Evolutionary conservation across 768 basidiomycete species (phyloP).

Genomic region (Russula brevipes): DNA sequence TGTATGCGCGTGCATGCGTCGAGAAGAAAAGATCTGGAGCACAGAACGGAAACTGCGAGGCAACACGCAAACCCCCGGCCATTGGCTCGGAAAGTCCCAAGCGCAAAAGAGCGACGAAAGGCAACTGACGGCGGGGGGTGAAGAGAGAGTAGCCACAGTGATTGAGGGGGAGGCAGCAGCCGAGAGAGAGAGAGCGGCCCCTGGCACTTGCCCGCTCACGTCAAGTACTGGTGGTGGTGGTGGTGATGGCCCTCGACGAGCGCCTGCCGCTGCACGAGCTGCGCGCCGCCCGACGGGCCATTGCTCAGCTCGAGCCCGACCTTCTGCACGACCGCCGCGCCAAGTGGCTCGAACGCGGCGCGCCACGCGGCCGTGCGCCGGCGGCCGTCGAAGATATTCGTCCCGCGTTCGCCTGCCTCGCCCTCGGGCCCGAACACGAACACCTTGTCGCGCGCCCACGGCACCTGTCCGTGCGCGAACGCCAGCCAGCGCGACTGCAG

Average conservation of each 20-base stretch:
- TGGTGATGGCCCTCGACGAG: background rate
- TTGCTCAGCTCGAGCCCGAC: constrained; percentile 68
- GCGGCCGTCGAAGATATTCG: constrained; percentile 59
- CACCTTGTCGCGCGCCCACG: constrained; percentile 65
- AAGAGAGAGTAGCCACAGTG: too few species aligned
- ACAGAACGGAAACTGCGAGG: too few species aligned
- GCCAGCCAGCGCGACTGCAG: constrained; percentile 72
- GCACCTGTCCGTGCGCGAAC: constrained; percentile 68
- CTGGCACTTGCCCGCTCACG: background rate
- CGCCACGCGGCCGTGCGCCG: constrained; percentile 57
- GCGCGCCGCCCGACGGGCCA: constrained; percentile 44
- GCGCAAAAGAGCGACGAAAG: too few species aligned
- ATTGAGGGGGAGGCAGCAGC: too few species aligned
- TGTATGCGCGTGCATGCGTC: too few species aligned
- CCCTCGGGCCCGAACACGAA: constrained; percentile 82
- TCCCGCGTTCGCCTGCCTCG: constrained; percentile 68
- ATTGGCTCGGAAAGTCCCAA: too few species aligned
- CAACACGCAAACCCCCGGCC: too few species aligned
- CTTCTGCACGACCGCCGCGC: constrained; percentile 63
- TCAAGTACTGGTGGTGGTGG: background rate
- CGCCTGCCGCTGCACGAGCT: constrained; percentile 2
- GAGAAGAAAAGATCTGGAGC: too few species aligned
- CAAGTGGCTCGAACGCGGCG: constrained; percentile 62
- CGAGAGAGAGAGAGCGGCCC: too few species aligned
- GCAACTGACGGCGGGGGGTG: too few species aligned